Base-by-base conservation (phyloP, 192 early-diverging fungal species). In the Jimgerdemannia lactiflua region DNA sequence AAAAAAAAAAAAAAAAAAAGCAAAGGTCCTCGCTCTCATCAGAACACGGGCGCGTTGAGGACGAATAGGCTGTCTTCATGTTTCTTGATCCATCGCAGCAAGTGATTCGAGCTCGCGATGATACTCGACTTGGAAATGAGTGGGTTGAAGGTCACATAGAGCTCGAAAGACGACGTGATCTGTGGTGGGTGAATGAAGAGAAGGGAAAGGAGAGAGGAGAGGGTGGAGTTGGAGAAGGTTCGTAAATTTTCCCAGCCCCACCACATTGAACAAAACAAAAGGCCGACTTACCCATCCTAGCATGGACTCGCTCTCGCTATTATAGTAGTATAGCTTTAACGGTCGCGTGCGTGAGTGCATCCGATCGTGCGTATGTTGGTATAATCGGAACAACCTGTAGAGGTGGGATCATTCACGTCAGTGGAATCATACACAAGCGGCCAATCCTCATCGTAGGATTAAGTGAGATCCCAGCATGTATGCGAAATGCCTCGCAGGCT, bases 51-150 rank as follows among this genome's bases (percentile, higher is more conserved):
- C 4, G 92, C 86, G 66, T 92, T 91, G 39, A 94, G 74, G 29
- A 93, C 91, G 77, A 95, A 90, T 54, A 95, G 74, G 68, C 86
- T 90, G 39, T 93, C 92, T 74, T 93, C 92, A 41, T 93, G 85
- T 72, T 88, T 91, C 69, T 89, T 90, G 69, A 94, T 90, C 94
- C 94, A 95, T 64, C 89, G 86, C n/a, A 94, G 77, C 40, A 94
- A 82, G 44, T 82, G 77, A 76, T 94, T 94, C 8, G 89, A 88
- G 70, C 87, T 82, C 3, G 86, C 78, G 19, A 92, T 92, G 71
- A 94, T 85, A 18, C 81, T 80, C 63, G 86, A 84, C 66, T 92
- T 93, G 3, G 89, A 85, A 17, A 91, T 85, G 14, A 85, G 63
- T 1, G 92, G 88, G 18, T 82, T 81, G 74, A 92, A 91, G 3